These are phyloP conservation scores for Uronychia setigera DNA, from an alignment of 73 alveolate genomes.

Conservation along the genomic window DNA sequence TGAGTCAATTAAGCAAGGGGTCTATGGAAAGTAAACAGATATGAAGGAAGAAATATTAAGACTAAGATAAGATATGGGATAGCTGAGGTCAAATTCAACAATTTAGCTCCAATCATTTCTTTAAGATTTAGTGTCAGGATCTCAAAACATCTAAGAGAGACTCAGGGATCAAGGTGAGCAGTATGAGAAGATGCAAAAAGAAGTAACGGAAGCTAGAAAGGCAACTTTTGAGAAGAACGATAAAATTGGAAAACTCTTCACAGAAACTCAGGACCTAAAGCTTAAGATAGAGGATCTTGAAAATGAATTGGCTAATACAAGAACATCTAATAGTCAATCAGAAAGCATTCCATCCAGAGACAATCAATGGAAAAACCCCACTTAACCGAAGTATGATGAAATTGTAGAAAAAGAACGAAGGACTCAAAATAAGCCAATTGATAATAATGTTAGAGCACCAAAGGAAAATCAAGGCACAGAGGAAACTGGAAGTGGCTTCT, in stretches of 20 bases:
- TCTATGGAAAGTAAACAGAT: no score
- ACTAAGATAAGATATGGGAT: no score
- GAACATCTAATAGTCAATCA: background rate
- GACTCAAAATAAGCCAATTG: background rate
- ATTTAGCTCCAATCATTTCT: no score
- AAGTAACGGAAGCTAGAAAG: constrained; percentile 52
- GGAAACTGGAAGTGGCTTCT: background rate
- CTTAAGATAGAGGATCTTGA: background rate
- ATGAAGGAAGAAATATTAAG: no score
- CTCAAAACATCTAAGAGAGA: no score
- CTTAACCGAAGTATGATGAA: background rate
- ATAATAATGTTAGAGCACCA: background rate
- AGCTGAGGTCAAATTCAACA: no score
- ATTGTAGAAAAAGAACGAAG: background rate
- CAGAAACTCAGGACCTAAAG: constrained; percentile 16
- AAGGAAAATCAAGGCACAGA: background rate
- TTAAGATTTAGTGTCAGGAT: no score
- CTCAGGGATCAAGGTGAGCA: constrained; percentile 3
- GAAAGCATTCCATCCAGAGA: background rate
- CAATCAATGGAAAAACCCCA: background rate
- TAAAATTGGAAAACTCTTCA: constrained; percentile 8
- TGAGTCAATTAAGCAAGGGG: no score
- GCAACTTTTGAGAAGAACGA: constrained; percentile 41
- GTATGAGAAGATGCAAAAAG: constrained; percentile 16
- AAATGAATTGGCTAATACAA: background rate